Conservation (phyloP, 306 rosid species). For the Abrus pulchellus region DNA sequence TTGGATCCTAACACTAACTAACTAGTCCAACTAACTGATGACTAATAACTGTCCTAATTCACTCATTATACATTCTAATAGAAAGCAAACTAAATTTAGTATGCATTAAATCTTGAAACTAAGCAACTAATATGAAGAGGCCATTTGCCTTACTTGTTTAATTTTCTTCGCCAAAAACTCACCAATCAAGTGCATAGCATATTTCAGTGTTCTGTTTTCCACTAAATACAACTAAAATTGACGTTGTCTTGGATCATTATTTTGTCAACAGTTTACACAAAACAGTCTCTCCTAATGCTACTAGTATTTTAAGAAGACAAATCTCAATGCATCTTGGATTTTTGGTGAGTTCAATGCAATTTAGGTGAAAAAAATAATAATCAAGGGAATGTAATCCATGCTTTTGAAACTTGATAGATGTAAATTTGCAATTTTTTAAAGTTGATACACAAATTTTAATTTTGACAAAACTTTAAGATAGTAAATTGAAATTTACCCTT, state of each 20-base stretch:
- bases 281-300: neutral
- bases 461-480: neutral
- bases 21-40: too few relatives aligned
- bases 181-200: slow-evolving; percentile 2
- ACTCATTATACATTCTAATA: too few relatives aligned
- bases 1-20: too few relatives aligned
- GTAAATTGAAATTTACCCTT: neutral
- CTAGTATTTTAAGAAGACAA: neutral
- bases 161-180: neutral
- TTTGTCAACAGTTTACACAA: slow-evolving; percentile 5
- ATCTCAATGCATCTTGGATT: slow-evolving; percentile 15
- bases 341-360: neutral
- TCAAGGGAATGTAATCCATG: neutral
- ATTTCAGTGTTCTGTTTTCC: neutral
- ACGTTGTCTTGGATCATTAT: neutral
- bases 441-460: neutral
- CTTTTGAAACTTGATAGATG: slow-evolving; percentile 17
- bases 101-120: neutral
- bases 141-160: neutral
- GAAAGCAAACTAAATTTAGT: neutral
- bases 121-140: neutral
- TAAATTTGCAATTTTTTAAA: slow-evolving; percentile 7
- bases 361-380: neutral
- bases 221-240: slow-evolving; percentile 11
- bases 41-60: too few relatives aligned